phyloP scores from a whole-genome alignment of 768 basidiomycete species.

The Steccherinum ochraceum region DNA sequence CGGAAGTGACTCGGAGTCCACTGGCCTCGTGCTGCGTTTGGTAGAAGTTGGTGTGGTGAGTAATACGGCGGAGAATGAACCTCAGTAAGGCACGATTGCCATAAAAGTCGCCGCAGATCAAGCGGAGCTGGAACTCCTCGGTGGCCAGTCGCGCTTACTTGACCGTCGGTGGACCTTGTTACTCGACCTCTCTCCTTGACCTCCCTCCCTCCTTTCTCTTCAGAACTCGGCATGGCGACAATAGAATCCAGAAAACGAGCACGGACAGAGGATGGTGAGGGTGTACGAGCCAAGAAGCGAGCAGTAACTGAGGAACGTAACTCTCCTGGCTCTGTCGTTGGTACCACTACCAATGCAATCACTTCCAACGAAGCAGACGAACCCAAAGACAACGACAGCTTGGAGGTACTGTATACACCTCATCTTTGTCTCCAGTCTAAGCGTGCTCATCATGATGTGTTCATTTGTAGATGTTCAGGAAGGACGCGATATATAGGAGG shows the following conservation, averaged over 20 bases:
- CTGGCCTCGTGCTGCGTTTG: too few species aligned
- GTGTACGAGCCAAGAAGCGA: constrained; percentile 21
- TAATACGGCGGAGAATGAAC: too few species aligned
- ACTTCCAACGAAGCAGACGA: constrained; percentile 16
- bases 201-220: not conserved
- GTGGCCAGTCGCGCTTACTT: too few species aligned
- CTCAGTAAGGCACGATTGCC: too few species aligned
- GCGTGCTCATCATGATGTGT: too few species aligned
- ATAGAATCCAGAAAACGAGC: constrained; percentile 24
- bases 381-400: constrained; percentile 21
- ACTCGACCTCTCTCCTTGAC: not conserved
- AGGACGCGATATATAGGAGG: constrained; percentile 25
- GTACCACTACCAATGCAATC: constrained; percentile 5
- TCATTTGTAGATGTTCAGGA: constrained; percentile 25
- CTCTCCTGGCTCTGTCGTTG: constrained; percentile 20
- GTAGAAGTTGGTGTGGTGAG: too few species aligned
- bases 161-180: too few species aligned
- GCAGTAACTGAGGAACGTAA: constrained; percentile 17
- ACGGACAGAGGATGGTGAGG: constrained; percentile 19
- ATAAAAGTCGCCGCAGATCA: too few species aligned
- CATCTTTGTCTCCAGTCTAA: too few species aligned
- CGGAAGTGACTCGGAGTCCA: too few species aligned
- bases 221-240: not conserved
- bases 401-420: constrained; percentile 22
- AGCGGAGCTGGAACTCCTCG: too few species aligned